Conservation (phyloP, 2,329 filamentous ascomycete species). For the Bipolaris sorokiniana region DNA sequence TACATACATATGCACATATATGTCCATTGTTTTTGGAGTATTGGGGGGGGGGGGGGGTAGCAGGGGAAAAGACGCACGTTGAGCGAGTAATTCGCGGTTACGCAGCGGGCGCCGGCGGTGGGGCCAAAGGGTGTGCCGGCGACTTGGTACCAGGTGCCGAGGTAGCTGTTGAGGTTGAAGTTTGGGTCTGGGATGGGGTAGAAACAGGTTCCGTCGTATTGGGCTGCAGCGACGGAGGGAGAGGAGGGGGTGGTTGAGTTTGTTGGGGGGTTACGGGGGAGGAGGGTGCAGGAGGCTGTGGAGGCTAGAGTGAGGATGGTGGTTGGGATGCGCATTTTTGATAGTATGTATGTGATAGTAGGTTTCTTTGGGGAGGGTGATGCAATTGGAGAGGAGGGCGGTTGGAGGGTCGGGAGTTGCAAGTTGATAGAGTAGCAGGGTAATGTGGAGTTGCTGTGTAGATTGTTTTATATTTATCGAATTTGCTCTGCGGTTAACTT, state of each 20-base stretch:
- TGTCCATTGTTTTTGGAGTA: too few species aligned
- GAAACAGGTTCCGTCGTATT: constrained; percentile 37
- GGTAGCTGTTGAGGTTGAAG: constrained; percentile 35
- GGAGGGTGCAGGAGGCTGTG: constrained; percentile 22
- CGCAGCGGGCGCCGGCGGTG: constrained; percentile 33
- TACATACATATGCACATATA: too few species aligned
- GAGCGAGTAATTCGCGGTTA: constrained; percentile 33
- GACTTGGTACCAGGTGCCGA: constrained; percentile 42
- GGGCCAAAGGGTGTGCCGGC: constrained; percentile 40
- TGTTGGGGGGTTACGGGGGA: constrained; percentile 17
- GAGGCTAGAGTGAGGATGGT: constrained; percentile 27
- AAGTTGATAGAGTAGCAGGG: too few species aligned
- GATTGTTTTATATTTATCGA: constrained; percentile 1
- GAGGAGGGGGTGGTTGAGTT: constrained; percentile 14
- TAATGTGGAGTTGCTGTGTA: too few species aligned
- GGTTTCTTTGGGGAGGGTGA: too few species aligned
- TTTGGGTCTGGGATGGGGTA: constrained; percentile 35
- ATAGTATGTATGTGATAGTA: too few species aligned
- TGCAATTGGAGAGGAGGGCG: too few species aligned
- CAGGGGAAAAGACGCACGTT: constrained; percentile 20
- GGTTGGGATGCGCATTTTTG: constrained; percentile 27
- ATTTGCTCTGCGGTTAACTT: neutral
- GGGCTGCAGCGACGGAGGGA: constrained; percentile 24
- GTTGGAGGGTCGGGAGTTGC: too few species aligned
- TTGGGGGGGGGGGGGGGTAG: neutral